Percentiles rank a stretch among this genome's conserved stretches.
Evolutionary conservation across 2,329 filamentous ascomycete genomes (phyloP).

Genomic region (Aspergillus sclerotialis): DNA sequence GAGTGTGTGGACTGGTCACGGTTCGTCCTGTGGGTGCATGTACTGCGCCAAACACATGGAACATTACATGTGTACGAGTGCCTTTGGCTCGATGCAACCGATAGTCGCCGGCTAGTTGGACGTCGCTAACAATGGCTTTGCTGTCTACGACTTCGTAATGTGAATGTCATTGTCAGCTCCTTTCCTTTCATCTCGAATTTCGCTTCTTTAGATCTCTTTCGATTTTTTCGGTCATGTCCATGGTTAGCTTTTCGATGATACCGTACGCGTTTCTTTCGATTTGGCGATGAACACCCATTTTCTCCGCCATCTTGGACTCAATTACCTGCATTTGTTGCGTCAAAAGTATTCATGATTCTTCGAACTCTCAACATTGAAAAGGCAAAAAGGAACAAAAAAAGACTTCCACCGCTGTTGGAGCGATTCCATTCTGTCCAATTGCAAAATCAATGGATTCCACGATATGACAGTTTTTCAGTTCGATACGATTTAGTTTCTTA

Average conservation of each 20-base stretch:
- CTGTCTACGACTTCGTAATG: conserved; percentile 4
- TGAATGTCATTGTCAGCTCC: conserved; percentile 6
- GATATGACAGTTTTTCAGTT: conserved; percentile 10
- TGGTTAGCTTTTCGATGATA: conserved; percentile 19
- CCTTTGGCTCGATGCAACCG: conserved; percentile 40
- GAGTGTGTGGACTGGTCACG: conserved; percentile 42
- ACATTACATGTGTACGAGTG: conserved; percentile 40
- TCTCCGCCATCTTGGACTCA: conserved; percentile 23
- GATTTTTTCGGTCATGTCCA: conserved; percentile 17
- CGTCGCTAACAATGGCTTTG: conserved; percentile 8
- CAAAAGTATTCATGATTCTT: conserved; percentile 28
- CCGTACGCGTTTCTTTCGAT: conserved; percentile 18
- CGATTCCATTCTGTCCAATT: conserved; percentile 4
- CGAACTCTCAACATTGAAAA: too few relatives aligned
- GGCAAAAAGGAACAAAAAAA: conserved; percentile 20
- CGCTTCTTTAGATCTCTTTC: conserved; percentile 19
- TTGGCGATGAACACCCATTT: conserved; percentile 20
- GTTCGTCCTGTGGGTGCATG: conserved; percentile 40
- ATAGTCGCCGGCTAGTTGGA: conserved; percentile 31
- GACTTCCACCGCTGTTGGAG: conserved; percentile 12
- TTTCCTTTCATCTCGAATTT: conserved; percentile 12
- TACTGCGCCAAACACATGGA: conserved; percentile 45
- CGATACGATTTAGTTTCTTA: conserved; percentile 12
- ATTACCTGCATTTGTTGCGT: conserved; percentile 20
- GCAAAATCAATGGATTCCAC: conserved; percentile 3